phyloP scores from a whole-genome alignment of 768 basidiomycete genomes.

The Leccinellum rugosiceps region DNA sequence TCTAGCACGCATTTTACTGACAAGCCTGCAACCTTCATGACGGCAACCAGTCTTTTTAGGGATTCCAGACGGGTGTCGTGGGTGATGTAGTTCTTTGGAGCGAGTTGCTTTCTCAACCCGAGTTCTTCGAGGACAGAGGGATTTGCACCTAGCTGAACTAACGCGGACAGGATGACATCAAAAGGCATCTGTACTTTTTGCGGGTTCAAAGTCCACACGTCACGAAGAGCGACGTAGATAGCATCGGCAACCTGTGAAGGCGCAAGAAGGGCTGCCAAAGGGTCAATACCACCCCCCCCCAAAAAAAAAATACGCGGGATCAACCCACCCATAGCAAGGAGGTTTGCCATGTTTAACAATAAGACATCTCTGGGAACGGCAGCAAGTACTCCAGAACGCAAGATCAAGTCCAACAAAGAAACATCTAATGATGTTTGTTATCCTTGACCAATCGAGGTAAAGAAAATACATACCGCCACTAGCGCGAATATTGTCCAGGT shows the following conservation, averaged over 20 bases:
- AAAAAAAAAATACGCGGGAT: background rate
- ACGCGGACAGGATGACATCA: slow-evolving; percentile 33
- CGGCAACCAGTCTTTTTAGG: slow-evolving; percentile 40
- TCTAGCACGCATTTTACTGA: slow-evolving; percentile 30
- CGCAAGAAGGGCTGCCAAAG: slow-evolving; percentile 15
- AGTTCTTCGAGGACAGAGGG: slow-evolving; percentile 32
- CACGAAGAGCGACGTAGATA: slow-evolving; percentile 33
- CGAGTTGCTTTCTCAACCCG: slow-evolving; percentile 26
- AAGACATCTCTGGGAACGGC: slow-evolving; percentile 30
- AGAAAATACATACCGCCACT: slow-evolving; percentile 33
- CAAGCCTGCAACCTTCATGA: slow-evolving; percentile 45
- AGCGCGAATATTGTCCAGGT: slow-evolving; percentile 33
- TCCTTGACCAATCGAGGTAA: background rate
- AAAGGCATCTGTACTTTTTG: slow-evolving; percentile 30
- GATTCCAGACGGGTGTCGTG: slow-evolving; percentile 28
- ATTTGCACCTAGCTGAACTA: slow-evolving; percentile 47
- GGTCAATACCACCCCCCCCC: slow-evolving; percentile 6
- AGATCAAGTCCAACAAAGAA: slow-evolving; percentile 34
- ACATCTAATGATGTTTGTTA: slow-evolving; percentile 34
- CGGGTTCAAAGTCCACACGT: slow-evolving; percentile 29
- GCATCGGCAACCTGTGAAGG: slow-evolving; percentile 31
- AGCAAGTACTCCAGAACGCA: slow-evolving; percentile 42
- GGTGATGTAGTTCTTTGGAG: slow-evolving; percentile 13
- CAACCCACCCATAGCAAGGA: slow-evolving; percentile 42
- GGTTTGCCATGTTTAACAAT: slow-evolving; percentile 34